Conservation (phyloP, 768 basidiomycete species). For the Naematelia aurantialba region DNA sequence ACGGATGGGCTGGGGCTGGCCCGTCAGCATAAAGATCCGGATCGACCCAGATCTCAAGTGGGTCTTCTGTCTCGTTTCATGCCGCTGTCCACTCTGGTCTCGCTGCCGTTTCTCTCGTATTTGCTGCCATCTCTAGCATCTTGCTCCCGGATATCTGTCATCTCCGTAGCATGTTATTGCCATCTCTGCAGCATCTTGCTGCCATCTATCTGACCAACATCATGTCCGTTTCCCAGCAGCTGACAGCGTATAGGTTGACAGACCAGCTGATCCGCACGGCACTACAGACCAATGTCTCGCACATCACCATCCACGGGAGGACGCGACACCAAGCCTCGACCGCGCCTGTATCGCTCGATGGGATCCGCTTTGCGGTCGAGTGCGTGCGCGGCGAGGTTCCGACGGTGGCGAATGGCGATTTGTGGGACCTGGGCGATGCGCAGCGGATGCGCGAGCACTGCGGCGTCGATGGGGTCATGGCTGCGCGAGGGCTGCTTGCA, state of each 20-base stretch:
- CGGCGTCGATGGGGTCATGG: conserved; percentile 55
- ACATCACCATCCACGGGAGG: conserved; percentile 55
- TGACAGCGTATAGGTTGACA: conserved; percentile 44
- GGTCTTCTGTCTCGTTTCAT: conserved; percentile 9
- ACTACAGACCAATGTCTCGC: conserved; percentile 51
- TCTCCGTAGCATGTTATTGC: background rate
- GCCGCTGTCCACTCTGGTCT: too few relatives aligned
- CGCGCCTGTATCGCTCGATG: conserved; percentile 51
- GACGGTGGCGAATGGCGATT: conserved; percentile 55
- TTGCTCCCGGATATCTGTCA: background rate
- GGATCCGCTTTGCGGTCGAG: conserved; percentile 53
- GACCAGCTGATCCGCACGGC: conserved; percentile 52
- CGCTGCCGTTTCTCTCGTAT: background rate
- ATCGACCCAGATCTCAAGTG: conserved; percentile 53
- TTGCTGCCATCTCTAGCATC: too few relatives aligned
- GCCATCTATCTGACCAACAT: too few relatives aligned
- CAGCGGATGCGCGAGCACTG: conserved; percentile 49
- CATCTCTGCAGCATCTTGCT: too few relatives aligned
- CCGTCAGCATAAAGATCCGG: conserved; percentile 56
- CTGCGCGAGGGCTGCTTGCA: conserved; percentile 54
- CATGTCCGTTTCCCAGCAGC: background rate
- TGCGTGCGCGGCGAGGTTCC: conserved; percentile 53
- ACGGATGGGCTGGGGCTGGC: conserved; percentile 52
- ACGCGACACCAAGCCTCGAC: conserved; percentile 54
- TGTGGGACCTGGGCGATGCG: conserved; percentile 52